A percentile compares a stretch with the other conserved stretches of the same genome.
Conservation (phyloP, 2,329 filamentous ascomycete genomes). For the Pseudonectria buxi region DNA sequence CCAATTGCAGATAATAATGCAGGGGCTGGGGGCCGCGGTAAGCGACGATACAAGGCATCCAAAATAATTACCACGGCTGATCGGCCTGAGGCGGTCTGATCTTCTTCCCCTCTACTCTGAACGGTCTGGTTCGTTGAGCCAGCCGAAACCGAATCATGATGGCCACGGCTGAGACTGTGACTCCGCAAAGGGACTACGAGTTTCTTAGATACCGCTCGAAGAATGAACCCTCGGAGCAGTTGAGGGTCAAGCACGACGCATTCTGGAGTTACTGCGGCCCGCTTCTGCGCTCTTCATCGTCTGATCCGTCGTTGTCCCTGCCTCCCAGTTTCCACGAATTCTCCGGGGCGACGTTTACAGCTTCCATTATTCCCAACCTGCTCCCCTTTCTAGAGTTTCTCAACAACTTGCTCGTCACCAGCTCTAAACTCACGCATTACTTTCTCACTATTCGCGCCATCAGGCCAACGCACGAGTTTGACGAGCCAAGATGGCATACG, state of each 20-base stretch:
- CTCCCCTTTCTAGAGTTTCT: slow-evolving; percentile 35
- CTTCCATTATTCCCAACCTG: slow-evolving; percentile 27
- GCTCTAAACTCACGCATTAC: slow-evolving; percentile 35
- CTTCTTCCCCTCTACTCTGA: no score
- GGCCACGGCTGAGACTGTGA: no score
- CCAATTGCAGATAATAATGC: no score
- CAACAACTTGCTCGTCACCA: slow-evolving; percentile 28
- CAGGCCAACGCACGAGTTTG: slow-evolving; percentile 34
- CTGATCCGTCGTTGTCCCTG: slow-evolving; percentile 9
- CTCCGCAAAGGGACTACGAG: no score
- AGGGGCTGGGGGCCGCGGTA: no score
- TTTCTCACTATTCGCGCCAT: slow-evolving; percentile 43
- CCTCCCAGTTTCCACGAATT: slow-evolving; percentile 34
- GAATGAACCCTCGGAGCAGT: no score
- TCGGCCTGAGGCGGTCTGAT: no score
- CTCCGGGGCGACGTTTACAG: slow-evolving; percentile 26
- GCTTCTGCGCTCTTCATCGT: slow-evolving; percentile 21
- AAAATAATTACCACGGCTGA: no score
- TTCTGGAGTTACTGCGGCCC: slow-evolving; percentile 41
- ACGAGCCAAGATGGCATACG: slow-evolving; percentile 41
- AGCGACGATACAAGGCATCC: no score
- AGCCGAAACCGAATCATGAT: no score
- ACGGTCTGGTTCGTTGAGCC: no score
- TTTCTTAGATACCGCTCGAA: no score
- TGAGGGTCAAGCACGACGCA: slow-evolving; percentile 20